Base-by-base conservation (phyloP, 768 basidiomycete genomes). In the Suillus variegatus region DNA sequence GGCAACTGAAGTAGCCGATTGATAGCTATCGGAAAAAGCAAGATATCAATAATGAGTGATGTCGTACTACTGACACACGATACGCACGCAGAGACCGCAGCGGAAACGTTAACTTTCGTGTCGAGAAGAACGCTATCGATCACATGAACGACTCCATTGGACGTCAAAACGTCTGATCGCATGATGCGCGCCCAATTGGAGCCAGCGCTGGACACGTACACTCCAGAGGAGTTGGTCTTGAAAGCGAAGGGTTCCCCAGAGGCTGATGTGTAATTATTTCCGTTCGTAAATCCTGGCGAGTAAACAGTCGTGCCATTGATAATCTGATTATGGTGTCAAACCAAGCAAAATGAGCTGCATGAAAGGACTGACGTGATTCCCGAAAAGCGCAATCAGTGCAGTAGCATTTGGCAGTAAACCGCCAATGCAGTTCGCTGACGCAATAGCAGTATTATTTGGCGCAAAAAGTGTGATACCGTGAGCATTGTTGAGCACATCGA, bases 291-390 rank as follows among this genome's bases (percentile, higher is more conserved):
- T 13, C 76, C 65, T 1, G 86, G 80, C 0, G 88, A 89, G 78
- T 93, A 93, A 13, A 86, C 74, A 0, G 86, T 82, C 1, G 90
- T 83, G 32, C 88, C 90, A 74, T 92, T 92, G 69, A 93, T 84
- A 65, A 86, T 74, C 86, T 88, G 61, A 20, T 54, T 22, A 9
- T 8, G 40, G 8, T 10, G 41, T 65, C 25, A 57, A 7, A 61
- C 61, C n/a, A 6, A 20, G 64, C 32, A 60, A 10, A 16, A 54
- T 64, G 13, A 55, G 14, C 4, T 51, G 20, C 25, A 55, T 61
- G 18, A 22, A 18, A 12, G 36, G 8, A 56, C 85, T 32, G 64
- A 91, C 88, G 69, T 91, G 91, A 73, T 92, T 92, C 47, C 75
- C 71, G 14, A 90, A 68, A 12, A 92, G 66, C 32, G 75, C 76